Base-by-base conservation (phyloP, 495 filamentous ascomycete genomes). In the Lophiotrema nucula region DNA sequence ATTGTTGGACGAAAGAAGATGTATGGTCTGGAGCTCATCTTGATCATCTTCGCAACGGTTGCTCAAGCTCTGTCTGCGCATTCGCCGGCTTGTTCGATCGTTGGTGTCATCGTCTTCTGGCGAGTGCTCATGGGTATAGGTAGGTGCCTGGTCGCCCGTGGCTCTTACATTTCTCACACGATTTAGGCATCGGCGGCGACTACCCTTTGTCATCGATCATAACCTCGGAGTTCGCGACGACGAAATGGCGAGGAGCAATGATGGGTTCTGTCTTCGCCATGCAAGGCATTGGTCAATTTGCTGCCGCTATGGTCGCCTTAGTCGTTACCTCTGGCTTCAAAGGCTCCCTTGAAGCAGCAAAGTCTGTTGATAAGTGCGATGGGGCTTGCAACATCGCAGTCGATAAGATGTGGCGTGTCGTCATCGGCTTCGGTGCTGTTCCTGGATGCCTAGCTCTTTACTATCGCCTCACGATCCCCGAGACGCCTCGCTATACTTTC, bases 391-490 rank as follows among this genome's bases (percentile, higher is more conserved):
- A 75, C 24, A 56, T 85, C 19, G 87, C 87, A 15, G 86, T 90
- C 15, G 89, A 92, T 73, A 89, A 89, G 77, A 90, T 93, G 85
- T 93, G 89, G 89, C 81, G 89, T 61, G 73, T 79, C 2, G 73
- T 91, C 39, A 85, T 93, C 67, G 88, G 58, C 11, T 82, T 90
- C 64, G 89, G 88, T 52, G 83, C 85, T n/a, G 83, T 92, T 10
- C 89, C 89, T 4, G 89, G 81, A 35, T 83, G 79, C 66, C 79
- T 88, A 51, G 88, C 88, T 13, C 79, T 93, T 25, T 92, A 89
- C 76, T 91, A 85, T 73, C 89, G 90, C 38, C 78, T 96, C 3
- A 95, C 90, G 21, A 95, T 96, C 60, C 90, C 91, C 19, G 88
- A 92, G 70, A 83, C 90, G 61, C 87, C 79, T 35, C 84, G 88